phyloP scores from a whole-genome alignment of 2,329 filamentous ascomycete species.

The Colletotrichum tropicale region DNA sequence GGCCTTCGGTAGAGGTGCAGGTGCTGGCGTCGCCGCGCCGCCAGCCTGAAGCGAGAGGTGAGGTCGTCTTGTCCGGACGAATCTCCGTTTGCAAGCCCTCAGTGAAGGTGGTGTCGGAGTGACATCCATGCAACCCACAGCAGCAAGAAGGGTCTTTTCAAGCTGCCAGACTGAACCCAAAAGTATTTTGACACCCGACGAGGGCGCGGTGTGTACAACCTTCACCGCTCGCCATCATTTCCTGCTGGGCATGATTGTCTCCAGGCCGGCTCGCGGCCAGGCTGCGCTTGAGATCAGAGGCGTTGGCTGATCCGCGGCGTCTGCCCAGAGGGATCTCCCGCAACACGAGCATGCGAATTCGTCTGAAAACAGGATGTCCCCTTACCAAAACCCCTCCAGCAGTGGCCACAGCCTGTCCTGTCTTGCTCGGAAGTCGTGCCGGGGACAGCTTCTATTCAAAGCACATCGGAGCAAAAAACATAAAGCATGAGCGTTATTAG shows the following conservation, averaged over 20 bases:
- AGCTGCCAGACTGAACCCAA: background rate
- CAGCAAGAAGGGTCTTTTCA: background rate
- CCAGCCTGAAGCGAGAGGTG: background rate
- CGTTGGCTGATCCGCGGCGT: background rate
- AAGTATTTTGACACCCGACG: background rate
- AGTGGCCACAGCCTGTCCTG: background rate
- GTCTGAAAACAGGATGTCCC: background rate
- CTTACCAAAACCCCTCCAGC: background rate
- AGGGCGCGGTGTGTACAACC: background rate
- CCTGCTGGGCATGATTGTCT: background rate
- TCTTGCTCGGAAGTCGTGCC: background rate
- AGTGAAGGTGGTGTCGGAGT: background rate
- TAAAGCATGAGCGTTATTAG: background rate
- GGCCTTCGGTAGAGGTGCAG: background rate
- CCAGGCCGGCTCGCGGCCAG: background rate
- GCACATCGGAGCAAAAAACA: background rate
- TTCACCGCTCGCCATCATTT: background rate
- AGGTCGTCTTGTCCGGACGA: background rate
- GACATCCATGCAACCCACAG: background rate
- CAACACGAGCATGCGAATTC: background rate
- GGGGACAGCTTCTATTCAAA: conserved; percentile 5
- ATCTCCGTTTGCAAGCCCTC: conserved; percentile 2
- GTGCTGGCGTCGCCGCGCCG: background rate
- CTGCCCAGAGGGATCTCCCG: conserved; percentile 6
- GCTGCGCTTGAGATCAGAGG: conserved; percentile 1